Evolutionary conservation across 495 filamentous ascomycete genomes (phyloP).

Genomic region (Chaetomium tenue): DNA sequence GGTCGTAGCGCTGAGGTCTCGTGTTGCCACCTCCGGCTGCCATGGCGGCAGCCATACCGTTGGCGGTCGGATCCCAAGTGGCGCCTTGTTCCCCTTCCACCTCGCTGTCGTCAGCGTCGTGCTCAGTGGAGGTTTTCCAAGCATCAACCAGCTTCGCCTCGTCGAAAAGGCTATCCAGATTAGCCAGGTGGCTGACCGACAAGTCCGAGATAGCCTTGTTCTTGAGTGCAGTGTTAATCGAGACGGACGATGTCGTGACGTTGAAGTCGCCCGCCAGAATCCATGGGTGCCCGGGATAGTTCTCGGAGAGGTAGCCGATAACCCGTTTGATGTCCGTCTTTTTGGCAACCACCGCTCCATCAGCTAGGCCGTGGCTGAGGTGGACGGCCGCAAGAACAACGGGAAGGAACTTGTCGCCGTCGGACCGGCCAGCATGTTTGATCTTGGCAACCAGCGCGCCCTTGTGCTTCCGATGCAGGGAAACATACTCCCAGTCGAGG

Average conservation of each 20-base stretch:
- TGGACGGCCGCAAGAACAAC: constrained; percentile 53
- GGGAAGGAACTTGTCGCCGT: constrained; percentile 25
- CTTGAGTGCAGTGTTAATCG: constrained; percentile 49
- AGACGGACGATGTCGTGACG: constrained; percentile 50
- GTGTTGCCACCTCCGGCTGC: constrained; percentile 41
- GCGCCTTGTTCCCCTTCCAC: constrained; percentile 55
- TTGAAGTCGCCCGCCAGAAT: constrained; percentile 61
- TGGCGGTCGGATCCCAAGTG: constrained; percentile 55
- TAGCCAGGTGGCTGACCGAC: constrained; percentile 33
- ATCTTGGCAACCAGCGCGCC: constrained; percentile 49
- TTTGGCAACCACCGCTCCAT: constrained; percentile 53
- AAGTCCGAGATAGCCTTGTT: constrained; percentile 44
- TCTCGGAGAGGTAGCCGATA: constrained; percentile 39
- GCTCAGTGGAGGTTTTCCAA: constrained; percentile 31
- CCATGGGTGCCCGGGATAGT: constrained; percentile 43
- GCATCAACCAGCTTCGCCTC: constrained; percentile 44
- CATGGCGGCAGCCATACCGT: constrained; percentile 48
- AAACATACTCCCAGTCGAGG: constrained; percentile 52
- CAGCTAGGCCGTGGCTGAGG: constrained; percentile 53
- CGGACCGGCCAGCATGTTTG: constrained; percentile 32
- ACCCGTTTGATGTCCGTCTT: constrained; percentile 48
- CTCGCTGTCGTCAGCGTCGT: constrained; percentile 23
- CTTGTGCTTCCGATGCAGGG: constrained; percentile 51
- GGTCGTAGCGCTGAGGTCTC: constrained; percentile 59
- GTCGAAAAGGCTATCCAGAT: constrained; percentile 38